A percentile compares a stretch with the other conserved stretches of the same genome.
These are phyloP conservation scores for Apiotrichum sp. DNA, from an alignment of 1,284 basidiomycete species.

Conservation along the genomic window DNA sequence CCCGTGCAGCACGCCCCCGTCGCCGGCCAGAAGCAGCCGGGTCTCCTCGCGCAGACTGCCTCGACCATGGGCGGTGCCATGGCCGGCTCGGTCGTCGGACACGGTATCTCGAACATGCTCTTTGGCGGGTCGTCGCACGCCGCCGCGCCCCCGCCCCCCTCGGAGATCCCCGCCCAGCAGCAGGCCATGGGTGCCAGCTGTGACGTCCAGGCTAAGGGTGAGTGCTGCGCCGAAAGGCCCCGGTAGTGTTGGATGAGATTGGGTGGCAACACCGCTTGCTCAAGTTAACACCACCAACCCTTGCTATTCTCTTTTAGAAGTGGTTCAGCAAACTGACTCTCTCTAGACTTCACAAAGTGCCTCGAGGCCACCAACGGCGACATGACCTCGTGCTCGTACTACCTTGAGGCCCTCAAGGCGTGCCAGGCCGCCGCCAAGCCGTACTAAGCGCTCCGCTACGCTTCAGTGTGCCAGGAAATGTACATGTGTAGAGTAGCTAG, in stretches of 20 bases:
- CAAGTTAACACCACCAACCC: no score
- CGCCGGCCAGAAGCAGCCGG: constrained; percentile 28
- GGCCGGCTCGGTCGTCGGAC: constrained; percentile 52
- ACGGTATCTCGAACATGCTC: constrained; percentile 54
- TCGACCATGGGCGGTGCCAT: constrained; percentile 55
- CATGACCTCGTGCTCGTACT: constrained; percentile 54
- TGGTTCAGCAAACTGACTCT: not conserved
- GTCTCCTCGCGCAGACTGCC: constrained; percentile 49
- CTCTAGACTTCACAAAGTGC: constrained; percentile 51
- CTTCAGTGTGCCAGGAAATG: not conserved
- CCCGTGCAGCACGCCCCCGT: constrained; percentile 14
- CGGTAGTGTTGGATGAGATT: no score
- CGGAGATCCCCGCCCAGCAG: constrained; percentile 38
- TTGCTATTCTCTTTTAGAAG: not conserved
- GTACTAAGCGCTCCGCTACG: constrained; percentile 30
- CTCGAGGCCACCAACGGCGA: constrained; percentile 52
- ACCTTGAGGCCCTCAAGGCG: constrained; percentile 51
- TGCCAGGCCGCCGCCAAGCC: constrained; percentile 49
- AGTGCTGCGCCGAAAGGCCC: constrained; percentile 15
- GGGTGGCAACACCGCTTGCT: no score
- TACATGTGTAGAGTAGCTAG: not conserved
- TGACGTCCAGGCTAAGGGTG: constrained; percentile 53
- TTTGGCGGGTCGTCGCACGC: constrained; percentile 48
- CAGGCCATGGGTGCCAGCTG: constrained; percentile 45
- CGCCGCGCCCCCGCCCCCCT: constrained; percentile 39